Base-by-base conservation (phyloP, 345 rosid genomes). In the Conringia planisiliqua region DNA sequence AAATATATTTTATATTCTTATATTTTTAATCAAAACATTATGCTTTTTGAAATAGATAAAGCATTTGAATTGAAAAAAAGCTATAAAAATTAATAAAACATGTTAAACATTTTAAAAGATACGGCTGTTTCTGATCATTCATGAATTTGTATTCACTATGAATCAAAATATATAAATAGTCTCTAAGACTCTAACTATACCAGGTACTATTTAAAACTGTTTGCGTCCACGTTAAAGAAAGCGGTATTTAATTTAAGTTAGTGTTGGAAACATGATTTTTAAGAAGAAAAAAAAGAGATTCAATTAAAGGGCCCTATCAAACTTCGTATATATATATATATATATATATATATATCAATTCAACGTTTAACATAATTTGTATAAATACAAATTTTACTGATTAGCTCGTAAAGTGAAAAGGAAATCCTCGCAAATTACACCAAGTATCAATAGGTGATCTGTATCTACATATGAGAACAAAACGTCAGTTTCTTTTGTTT, bases 101-200 rank as follows among this genome's bases (percentile, higher is more conserved):
- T 20, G 54, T 18, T 18, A 10, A 48, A 48, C 3, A 16, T 4
- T 20, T 51, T 48, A 0, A 4, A 50, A 10, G 10, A 26, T 50
- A 50, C 56, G 8, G 13, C 24, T 10, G 7, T 9, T 18, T 18
- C 24, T 9, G 14, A 9, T 17, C 52, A 39, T 18, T 51, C 62
- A 62, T 63, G 30, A 40, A 62, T 30, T 63, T 42, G 46, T 35
- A 42, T 18, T n/a, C n/a, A n/a, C n/a, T 35, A 24, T 42, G 27
- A 71, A 54, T 47, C 14, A 64, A 52, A n/a, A n/a, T n/a, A n/a
- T n/a, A n/a, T 9, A 51, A 63, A 63, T 40, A 40, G 38, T 52
- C 33, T 11, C 46, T 39, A 63, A 40, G 38, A 40, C 33, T 11
- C 46, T 39, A 63, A 11, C 17, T 20, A 13, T 10, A 43, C 63